Conservation (phyloP, 345 rosid genomes). For the Diplotaxis tenuifolia region DNA sequence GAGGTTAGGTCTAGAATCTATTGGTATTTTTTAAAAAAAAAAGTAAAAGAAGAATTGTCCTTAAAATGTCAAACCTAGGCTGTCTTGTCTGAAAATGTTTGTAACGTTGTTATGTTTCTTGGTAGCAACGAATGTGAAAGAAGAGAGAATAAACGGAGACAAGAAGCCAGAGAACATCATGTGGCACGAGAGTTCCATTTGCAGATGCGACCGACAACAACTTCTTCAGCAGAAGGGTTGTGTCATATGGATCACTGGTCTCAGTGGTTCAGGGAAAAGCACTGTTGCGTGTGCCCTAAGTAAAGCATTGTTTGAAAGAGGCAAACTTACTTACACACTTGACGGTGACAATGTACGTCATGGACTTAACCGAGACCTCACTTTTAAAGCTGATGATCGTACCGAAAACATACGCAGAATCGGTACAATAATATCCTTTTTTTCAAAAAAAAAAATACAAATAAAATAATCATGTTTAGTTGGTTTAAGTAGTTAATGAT, state of each 20-base stretch:
- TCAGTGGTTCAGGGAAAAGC: slow-evolving; percentile 91
- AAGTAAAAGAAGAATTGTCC: too few species aligned
- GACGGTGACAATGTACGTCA: slow-evolving; percentile 86
- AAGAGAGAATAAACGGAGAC: slow-evolving; percentile 32
- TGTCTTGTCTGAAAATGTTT: neutral
- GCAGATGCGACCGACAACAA: slow-evolving; percentile 58
- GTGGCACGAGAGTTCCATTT: slow-evolving; percentile 73
- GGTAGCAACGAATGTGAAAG: slow-evolving; percentile 46
- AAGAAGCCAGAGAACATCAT: slow-evolving; percentile 59
- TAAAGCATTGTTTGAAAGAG: slow-evolving; percentile 52
- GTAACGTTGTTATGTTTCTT: slow-evolving; percentile 2
- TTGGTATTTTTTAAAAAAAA: too few species aligned
- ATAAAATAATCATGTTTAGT: neutral
- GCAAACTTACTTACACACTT: slow-evolving; percentile 70
- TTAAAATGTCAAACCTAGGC: neutral
- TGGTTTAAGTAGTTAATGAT: neutral
- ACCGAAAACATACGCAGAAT: slow-evolving; percentile 72
- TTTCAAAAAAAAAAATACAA: neutral
- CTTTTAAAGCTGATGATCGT: slow-evolving; percentile 69
- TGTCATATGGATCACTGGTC: slow-evolving; percentile 82
- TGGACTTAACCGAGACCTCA: slow-evolving; percentile 69
- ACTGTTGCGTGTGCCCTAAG: slow-evolving; percentile 74
- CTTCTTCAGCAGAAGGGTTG: slow-evolving; percentile 85
- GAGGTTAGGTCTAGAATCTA: too few species aligned
- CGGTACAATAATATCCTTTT: slow-evolving; percentile 35